Evolutionary conservation across 2,329 filamentous ascomycete species (phyloP).

Genomic region (Epichloe elymi): DNA sequence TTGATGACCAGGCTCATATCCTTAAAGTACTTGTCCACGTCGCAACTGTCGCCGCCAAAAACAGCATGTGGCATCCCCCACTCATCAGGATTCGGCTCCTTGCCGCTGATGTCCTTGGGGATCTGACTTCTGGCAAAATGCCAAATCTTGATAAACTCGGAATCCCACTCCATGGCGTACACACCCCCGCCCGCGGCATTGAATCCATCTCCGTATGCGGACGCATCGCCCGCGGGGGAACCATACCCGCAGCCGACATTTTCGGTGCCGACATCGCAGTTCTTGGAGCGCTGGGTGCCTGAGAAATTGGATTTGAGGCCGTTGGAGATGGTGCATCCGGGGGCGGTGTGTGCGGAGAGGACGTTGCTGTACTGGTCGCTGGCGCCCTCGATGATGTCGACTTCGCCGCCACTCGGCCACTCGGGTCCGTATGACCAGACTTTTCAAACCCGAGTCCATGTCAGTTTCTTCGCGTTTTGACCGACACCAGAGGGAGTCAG

Average conservation of each 20-base stretch:
- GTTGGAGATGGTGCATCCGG: slow-evolving; percentile 18
- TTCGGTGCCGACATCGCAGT: slow-evolving; percentile 24
- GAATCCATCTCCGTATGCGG: slow-evolving; percentile 49
- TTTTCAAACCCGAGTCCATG: slow-evolving; percentile 7
- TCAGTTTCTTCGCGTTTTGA: background rate
- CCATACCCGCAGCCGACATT: slow-evolving; percentile 34
- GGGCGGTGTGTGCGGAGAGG: slow-evolving; percentile 47
- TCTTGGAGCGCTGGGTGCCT: slow-evolving; percentile 15
- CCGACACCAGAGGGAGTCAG: background rate
- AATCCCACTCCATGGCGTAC: slow-evolving; percentile 60
- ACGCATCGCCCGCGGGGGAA: slow-evolving; percentile 26
- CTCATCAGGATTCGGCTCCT: slow-evolving; percentile 43
- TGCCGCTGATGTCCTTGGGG: slow-evolving; percentile 49
- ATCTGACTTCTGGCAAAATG: slow-evolving; percentile 57
- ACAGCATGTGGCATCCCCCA: slow-evolving; percentile 62
- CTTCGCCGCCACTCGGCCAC: slow-evolving; percentile 52
- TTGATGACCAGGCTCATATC: slow-evolving; percentile 62
- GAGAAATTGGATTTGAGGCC: slow-evolving; percentile 11
- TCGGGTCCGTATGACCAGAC: slow-evolving; percentile 40
- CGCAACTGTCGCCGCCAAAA: slow-evolving; percentile 53
- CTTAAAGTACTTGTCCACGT: slow-evolving; percentile 52
- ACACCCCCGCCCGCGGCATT: slow-evolving; percentile 54
- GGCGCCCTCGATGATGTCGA: slow-evolving; percentile 60
- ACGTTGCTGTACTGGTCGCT: slow-evolving; percentile 46
- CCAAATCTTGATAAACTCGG: slow-evolving; percentile 56